Evolutionary conservation across 2,329 filamentous ascomycete species (phyloP).

Genomic region (Aaosphaeria pasadenensis): DNA sequence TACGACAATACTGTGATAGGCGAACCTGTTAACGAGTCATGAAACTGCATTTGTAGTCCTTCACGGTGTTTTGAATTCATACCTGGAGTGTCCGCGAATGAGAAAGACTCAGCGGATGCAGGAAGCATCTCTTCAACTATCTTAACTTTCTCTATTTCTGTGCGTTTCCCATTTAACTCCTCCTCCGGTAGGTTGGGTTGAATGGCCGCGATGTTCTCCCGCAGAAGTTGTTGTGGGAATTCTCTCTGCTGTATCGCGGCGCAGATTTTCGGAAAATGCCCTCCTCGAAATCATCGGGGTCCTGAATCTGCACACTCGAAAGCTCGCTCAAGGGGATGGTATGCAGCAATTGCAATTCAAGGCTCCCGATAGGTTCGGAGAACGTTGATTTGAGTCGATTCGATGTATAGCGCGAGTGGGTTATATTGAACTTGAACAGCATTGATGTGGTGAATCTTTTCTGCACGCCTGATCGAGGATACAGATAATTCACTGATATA

Average conservation of each 20-base stretch:
- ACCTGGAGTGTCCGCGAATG: no score
- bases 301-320: conserved; percentile 10
- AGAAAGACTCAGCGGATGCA: no score
- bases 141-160: no score
- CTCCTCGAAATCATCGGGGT: conserved; percentile 43
- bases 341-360: conserved; percentile 31
- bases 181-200: no score
- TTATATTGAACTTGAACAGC: conserved; percentile 50
- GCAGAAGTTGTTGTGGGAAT: conserved; percentile 28
- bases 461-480: conserved; percentile 45
- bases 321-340: conserved; percentile 29
- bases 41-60: no score
- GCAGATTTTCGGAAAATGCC: conserved; percentile 15
- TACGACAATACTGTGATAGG: conserved; percentile 13
- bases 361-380: conserved; percentile 38
- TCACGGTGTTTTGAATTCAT: no score
- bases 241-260: conserved; percentile 12
- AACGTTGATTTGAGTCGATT: conserved; percentile 23
- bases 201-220: no score
- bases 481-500: conserved; percentile 43
- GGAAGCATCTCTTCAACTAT: no score
- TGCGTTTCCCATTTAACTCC: no score
- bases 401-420: conserved; percentile 44
- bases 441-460: conserved; percentile 41
- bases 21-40: conserved; percentile 2